phyloP scores from a whole-genome alignment of 176 grass and related monocot genomes.

The Chrysopogon serrulatus region DNA sequence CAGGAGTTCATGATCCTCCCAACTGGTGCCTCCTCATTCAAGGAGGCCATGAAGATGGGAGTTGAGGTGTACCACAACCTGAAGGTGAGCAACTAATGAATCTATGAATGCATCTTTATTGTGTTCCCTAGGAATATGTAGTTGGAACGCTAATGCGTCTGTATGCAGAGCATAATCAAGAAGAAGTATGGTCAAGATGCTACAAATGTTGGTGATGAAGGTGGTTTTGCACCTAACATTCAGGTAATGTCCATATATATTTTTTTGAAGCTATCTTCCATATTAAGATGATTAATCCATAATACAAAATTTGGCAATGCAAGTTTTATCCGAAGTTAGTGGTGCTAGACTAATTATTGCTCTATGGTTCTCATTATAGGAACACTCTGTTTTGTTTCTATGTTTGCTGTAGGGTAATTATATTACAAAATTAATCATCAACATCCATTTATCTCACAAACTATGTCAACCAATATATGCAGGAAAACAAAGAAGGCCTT shows the following conservation, averaged over 20 bases:
- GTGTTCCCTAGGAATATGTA: background rate
- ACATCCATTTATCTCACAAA: background rate
- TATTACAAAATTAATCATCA: background rate
- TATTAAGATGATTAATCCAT: background rate
- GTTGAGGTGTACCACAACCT: conserved; percentile 95
- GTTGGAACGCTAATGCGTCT: background rate
- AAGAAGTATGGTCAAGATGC: conserved; percentile 99
- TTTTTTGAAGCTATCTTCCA: background rate
- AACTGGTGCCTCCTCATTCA: conserved; percentile 76
- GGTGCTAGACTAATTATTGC: too few relatives aligned
- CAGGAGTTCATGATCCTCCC: conserved; percentile 99
- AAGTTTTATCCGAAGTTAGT: background rate
- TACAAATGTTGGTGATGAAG: conserved; percentile 96
- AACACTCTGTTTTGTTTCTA: background rate
- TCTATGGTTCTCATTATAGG: too few relatives aligned
- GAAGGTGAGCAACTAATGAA: conserved; percentile 40
- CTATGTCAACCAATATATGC: background rate
- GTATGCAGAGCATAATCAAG: conserved; percentile 58
- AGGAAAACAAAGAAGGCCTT: conserved; percentile 97
- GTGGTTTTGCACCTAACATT: conserved; percentile 98
- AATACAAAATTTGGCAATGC: background rate
- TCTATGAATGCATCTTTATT: background rate
- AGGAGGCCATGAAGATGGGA: conserved; percentile 99
- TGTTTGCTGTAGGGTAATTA: background rate
- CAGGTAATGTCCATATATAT: conserved; percentile 38